These are phyloP conservation scores for Rhizopus sp. DNA, from an alignment of 371 early-diverging fungal genomes.

Conservation along the genomic window DNA sequence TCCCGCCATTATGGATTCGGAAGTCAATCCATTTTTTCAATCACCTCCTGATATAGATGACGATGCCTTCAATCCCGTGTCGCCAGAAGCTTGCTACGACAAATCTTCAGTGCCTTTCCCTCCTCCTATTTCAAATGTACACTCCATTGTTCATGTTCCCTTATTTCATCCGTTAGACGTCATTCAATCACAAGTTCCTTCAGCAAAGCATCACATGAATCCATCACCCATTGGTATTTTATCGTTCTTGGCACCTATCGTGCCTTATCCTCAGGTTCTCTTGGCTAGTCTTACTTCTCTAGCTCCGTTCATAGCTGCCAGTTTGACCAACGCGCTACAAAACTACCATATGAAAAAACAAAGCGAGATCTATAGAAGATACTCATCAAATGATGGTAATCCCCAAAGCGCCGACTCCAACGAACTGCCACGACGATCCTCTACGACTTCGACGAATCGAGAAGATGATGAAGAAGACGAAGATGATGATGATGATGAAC, in stretches of 20 bases:
- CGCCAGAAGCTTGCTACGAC: conserved; percentile 39
- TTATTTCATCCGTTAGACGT: conserved; percentile 43
- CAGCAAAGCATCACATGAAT: conserved; percentile 6
- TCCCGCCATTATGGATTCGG: conserved; percentile 62
- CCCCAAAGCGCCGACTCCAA: neutral
- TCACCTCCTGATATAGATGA: conserved; percentile 61
- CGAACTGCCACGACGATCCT: conserved; percentile 14
- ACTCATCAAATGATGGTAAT: neutral
- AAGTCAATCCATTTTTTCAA: conserved; percentile 63
- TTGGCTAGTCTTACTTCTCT: conserved; percentile 47
- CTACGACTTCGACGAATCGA: conserved; percentile 1
- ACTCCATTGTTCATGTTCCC: conserved; percentile 63
- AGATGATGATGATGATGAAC: conserved; percentile 6
- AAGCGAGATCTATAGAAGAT: conserved; percentile 12
- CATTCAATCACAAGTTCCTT: conserved; percentile 5
- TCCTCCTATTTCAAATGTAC: conserved; percentile 49
- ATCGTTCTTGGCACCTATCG: conserved; percentile 60
- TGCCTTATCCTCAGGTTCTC: conserved; percentile 62
- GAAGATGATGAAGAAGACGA: conserved; percentile 6
- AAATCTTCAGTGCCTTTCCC: conserved; percentile 40
- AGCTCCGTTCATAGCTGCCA: conserved; percentile 58
- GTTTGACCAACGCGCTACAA: conserved; percentile 40
- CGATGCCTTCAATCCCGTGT: conserved; percentile 61
- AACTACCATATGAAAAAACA: conserved; percentile 24
- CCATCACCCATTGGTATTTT: conserved; percentile 62